Conservation (phyloP, 2,329 filamentous ascomycete genomes). For the Pseudogymnoascus sp. region DNA sequence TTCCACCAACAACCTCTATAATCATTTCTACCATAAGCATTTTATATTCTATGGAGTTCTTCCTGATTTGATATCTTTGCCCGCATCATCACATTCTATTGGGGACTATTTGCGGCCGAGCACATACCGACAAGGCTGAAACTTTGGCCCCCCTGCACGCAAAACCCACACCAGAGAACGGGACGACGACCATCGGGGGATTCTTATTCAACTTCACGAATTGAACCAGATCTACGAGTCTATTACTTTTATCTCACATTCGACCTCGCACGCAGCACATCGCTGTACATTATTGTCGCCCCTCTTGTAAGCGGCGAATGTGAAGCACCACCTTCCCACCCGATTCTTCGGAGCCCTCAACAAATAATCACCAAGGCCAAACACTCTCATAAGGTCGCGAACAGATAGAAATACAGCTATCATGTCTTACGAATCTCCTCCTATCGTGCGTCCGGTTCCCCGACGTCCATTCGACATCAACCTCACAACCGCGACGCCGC, state of each 20-base stretch:
- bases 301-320: background rate
- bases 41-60: background rate
- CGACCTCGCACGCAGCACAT: background rate
- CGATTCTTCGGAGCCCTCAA: background rate
- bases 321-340: background rate
- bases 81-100: slow-evolving; percentile 6
- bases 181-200: background rate
- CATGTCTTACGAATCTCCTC: slow-evolving; percentile 35
- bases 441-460: slow-evolving; percentile 60
- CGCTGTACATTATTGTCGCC: background rate
- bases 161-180: background rate
- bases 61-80: background rate
- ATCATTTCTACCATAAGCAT: slow-evolving; percentile 5
- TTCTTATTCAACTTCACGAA: background rate
- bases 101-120: background rate
- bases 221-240: background rate
- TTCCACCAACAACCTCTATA: background rate
- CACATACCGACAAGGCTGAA: background rate
- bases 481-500: slow-evolving; percentile 39
- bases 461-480: slow-evolving; percentile 62
- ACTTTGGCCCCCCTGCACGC: background rate
- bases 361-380: background rate
- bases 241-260: background rate
- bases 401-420: slow-evolving; percentile 17
- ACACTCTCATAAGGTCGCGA: background rate